Percentiles rank a stretch among this genome's conserved stretches.
Conservation (phyloP, 495 filamentous ascomycete genomes). For the Beverwykella pulmonaria region DNA sequence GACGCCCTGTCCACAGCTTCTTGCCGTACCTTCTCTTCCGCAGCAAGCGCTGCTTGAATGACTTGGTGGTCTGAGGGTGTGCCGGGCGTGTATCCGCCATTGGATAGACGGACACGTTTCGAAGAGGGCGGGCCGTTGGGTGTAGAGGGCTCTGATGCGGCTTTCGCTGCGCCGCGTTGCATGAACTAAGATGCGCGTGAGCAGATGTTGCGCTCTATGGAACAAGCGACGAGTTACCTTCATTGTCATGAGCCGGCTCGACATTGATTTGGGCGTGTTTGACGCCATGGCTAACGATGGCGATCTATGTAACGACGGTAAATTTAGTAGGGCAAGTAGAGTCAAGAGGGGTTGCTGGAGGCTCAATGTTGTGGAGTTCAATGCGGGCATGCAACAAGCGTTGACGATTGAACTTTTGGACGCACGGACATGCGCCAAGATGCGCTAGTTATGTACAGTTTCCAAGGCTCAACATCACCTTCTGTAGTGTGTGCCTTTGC, state of each 20-base stretch:
- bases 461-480: no score
- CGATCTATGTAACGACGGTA: not conserved
- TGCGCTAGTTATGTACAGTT: no score
- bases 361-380: no score
- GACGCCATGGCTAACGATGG: not conserved
- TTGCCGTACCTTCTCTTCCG: conserved; percentile 73
- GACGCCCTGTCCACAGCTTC: conserved; percentile 71
- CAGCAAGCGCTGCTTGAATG: conserved; percentile 69
- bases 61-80: conserved; percentile 50
- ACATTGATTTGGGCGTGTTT: conserved; percentile 31
- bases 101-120: conserved; percentile 53
- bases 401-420: not conserved
- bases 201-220: not conserved
- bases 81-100: conserved; percentile 41
- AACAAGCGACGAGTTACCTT: conserved; percentile 14
- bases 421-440: not conserved
- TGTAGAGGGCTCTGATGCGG: conserved; percentile 45
- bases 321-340: not conserved
- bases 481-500: no score
- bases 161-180: conserved; percentile 77
- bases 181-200: conserved; percentile 66
- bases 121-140: conserved; percentile 49
- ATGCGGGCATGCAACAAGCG: no score
- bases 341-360: not conserved
- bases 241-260: conserved; percentile 33